These are phyloP conservation scores for Puccinia polysora DNA, from an alignment of 1,284 basidiomycete genomes.

Conservation along the genomic window DNA sequence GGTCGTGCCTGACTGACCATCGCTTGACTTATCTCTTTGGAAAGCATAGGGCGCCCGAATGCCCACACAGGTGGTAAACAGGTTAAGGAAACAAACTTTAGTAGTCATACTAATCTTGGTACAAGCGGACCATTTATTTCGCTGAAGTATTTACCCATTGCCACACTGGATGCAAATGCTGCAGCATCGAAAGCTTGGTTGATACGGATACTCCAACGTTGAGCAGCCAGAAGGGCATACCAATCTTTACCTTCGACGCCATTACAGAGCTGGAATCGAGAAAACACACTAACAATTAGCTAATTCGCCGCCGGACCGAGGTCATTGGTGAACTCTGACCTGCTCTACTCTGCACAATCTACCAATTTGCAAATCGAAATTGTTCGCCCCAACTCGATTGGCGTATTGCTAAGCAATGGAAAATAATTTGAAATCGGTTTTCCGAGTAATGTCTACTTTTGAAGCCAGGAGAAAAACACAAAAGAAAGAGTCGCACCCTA, in stretches of 20 bases:
- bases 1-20: constrained; percentile 25
- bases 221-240: constrained; percentile 43
- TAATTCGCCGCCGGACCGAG: neutral
- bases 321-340: constrained; percentile 16
- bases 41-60: neutral
- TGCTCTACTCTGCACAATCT: constrained; percentile 35
- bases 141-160: constrained; percentile 32
- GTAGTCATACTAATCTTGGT: neutral
- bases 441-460: neutral
- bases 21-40: constrained; percentile 38
- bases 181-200: constrained; percentile 38
- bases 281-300: neutral
- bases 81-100: neutral
- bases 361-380: constrained; percentile 41
- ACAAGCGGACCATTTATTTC: neutral
- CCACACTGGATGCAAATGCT: constrained; percentile 32
- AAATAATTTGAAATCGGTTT: neutral
- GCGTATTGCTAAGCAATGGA: constrained; percentile 33
- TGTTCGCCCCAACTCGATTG: constrained; percentile 39
- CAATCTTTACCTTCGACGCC: constrained; percentile 42
- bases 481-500: neutral
- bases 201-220: constrained; percentile 39
- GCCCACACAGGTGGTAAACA: too few species aligned
- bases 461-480: neutral
- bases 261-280: constrained; percentile 28